Conservation (phyloP, 257 asterid genomes). For the Petrea volubilis region DNA sequence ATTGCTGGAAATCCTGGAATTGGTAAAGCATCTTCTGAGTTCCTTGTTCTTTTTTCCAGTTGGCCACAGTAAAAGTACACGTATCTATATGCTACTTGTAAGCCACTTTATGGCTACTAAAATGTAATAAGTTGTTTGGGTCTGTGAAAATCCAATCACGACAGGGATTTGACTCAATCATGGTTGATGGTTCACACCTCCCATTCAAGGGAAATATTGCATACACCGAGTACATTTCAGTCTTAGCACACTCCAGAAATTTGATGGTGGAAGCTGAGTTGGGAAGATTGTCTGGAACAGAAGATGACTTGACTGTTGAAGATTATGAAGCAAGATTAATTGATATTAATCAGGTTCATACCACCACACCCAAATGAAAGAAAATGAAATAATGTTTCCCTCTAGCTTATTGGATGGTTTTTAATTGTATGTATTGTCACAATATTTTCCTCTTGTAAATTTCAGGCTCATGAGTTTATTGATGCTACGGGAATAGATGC, state of each 20-base stretch:
- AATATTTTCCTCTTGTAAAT: conserved; percentile 20
- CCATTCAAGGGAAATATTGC: conserved; percentile 69
- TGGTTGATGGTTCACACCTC: conserved; percentile 96
- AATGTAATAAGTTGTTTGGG: neutral
- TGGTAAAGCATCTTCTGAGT: conserved; percentile 48
- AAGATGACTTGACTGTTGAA: conserved; percentile 87
- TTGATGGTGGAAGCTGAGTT: conserved; percentile 92
- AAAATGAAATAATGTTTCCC: neutral
- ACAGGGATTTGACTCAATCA: conserved; percentile 92
- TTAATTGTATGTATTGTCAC: conserved; percentile 15
- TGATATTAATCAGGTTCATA: conserved; percentile 86
- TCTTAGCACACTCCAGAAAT: conserved; percentile 58
- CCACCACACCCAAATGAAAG: neutral
- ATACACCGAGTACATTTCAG: conserved; percentile 68
- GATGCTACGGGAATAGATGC: conserved; percentile 86
- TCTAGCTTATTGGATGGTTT: neutral
- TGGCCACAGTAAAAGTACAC: neutral
- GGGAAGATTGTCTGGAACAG: conserved; percentile 98
- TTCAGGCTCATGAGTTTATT: conserved; percentile 89
- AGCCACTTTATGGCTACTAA: neutral
- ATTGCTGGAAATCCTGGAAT: conserved; percentile 77
- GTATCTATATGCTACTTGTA: neutral
- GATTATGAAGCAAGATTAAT: conserved; percentile 90
- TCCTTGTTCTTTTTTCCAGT: neutral
- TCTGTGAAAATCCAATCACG: conserved; percentile 19